Evolutionary conservation across 225 moss, liverwort and hornwort species (phyloP), one percentile per base, ranked within the genome.

Genomic region (Lunularia cruciata): DNA sequence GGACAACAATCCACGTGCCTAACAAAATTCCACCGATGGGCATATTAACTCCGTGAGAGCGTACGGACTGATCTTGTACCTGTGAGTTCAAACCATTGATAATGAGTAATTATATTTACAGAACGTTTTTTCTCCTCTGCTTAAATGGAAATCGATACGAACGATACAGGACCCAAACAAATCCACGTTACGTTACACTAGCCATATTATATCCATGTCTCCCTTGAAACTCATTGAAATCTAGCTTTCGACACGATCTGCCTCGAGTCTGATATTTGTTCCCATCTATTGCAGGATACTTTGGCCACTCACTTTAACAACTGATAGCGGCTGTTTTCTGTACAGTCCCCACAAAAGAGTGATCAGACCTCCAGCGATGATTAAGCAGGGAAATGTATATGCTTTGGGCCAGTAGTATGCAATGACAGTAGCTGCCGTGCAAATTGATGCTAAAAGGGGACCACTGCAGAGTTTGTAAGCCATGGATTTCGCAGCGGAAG

Each of bases 321-420:
- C 56, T 57, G 69, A 16, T 34, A 76, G 63, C 3, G 71, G 7
- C 67, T 84, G 65, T 49, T 84, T 86, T 38, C 30, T 82, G 68
- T 53, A 84, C 45, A 73, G 72, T n/a, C 76, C 76, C 72, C 77
- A 86, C 4, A 77, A 61, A 4, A 84, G 75, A 0, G 83, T 79
- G 20, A 76, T 25, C 64, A 82, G 56, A 39, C 81, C 84, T 30
- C 79, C 73, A 8, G 70, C 88, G 1, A 88, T 43, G 1, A 86
- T 88, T 72, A 84, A 73, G 30, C 74, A 75, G 7, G 88, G 88
- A 38, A 88, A 88, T 10, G 77, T 84, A 16, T 84, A 86, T 0
- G 84, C 81, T 59, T 83, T 86, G 3, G 86, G 84, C 88, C 88
- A 88, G 46, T 84, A 88, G 73, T 86, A 80, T 0, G 88, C 81